These are phyloP conservation scores for Umbilicus rupestris DNA, from an alignment of 164 flowering plant genomes.

Conservation along the genomic window DNA sequence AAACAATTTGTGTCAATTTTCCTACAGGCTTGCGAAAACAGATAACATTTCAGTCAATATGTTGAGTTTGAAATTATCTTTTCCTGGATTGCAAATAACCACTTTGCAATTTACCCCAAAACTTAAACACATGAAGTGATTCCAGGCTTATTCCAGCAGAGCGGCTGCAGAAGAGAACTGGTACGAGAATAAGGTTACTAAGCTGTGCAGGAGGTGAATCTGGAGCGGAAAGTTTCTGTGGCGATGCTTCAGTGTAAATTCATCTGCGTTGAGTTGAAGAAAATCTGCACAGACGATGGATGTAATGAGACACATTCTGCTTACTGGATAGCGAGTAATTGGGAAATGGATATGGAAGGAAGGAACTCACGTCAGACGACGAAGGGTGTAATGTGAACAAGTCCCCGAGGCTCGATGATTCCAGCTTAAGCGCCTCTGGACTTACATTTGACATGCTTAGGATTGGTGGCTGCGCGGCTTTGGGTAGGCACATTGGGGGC, in stretches of 20 bases:
- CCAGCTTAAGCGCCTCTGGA: neutral
- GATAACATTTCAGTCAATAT: too few species aligned
- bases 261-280: neutral
- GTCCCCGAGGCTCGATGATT: neutral
- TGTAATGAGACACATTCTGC: neutral
- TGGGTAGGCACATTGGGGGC: constrained; percentile 55
- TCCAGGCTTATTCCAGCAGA: too few species aligned
- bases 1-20: too few species aligned
- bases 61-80: too few species aligned
- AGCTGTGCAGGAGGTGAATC: neutral
- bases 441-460: neutral
- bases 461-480: neutral
- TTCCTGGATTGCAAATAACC: too few species aligned
- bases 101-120: too few species aligned
- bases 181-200: neutral
- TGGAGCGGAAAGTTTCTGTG: neutral
- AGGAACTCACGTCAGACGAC: neutral
- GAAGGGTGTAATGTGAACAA: neutral
- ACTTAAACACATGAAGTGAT: too few species aligned
- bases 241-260: neutral
- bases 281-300: neutral
- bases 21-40: too few species aligned
- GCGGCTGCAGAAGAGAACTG: too few species aligned
- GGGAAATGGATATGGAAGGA: neutral
- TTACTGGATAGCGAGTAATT: neutral